Conservation (phyloP, 257 asterid species). For the Lycium ferocissimum region DNA sequence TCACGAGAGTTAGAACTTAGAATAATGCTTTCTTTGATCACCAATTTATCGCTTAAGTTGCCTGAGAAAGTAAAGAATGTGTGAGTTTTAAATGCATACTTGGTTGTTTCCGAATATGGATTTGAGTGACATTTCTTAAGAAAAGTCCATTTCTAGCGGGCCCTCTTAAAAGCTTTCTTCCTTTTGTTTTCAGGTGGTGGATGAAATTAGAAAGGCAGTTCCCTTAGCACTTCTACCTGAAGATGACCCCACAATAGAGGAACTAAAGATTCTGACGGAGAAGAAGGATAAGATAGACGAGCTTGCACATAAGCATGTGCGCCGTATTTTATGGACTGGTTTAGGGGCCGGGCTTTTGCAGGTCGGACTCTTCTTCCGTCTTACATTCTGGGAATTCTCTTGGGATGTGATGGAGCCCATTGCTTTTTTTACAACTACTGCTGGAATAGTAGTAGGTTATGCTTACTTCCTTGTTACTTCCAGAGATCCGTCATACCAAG, state of each 20-base stretch:
- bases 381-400: conserved; percentile 94
- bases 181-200: conserved; percentile 68
- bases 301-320: conserved; percentile 85
- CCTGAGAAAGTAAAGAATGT: not conserved
- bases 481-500: conserved; percentile 87
- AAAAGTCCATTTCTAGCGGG: no score
- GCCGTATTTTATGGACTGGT: conserved; percentile 80
- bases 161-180: not conserved
- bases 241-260: conserved; percentile 67
- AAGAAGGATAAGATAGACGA: conserved; percentile 70
- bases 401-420: conserved; percentile 99
- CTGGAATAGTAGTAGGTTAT: conserved; percentile 81
- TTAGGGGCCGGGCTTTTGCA: conserved; percentile 64
- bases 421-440: conserved; percentile 77
- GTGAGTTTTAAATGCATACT: not conserved
- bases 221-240: conserved; percentile 75
- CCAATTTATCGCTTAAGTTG: not conserved
- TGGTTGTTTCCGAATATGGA: conserved; percentile 6
- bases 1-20: not conserved
- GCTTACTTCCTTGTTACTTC: conserved; percentile 87
- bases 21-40: not conserved
- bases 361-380: conserved; percentile 88
- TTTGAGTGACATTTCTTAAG: not conserved
- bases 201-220: conserved; percentile 76
- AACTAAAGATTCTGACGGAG: conserved; percentile 65